Evolutionary conservation across 345 rosid species (phyloP), one percentile per base, ranked within the genome.

Genomic region (Theobroma cacao): DNA sequence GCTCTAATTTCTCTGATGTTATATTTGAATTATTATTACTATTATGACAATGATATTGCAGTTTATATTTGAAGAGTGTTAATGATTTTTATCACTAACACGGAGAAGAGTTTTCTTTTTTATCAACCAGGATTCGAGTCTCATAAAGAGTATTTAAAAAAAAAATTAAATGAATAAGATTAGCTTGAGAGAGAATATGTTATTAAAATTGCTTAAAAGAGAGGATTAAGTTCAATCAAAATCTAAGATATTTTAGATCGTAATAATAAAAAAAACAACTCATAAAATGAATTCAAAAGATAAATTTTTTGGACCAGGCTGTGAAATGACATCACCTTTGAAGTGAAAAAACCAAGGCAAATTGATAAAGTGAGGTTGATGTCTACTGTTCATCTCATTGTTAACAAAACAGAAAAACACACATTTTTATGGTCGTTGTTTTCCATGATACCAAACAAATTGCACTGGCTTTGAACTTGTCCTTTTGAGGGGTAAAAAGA

Each of bases 1-100:
- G 55, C 33, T 58, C 33, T 33, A 30, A 36, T 52, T 45, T 70
- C 36, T 31, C 30, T 22, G 50, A 53, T 77, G 80, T 80, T 83
- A 40, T 36, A 62, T 75, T 69, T 66, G 76, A 55, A 74, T 36
- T 58, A 41, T 48, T 41, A 41, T 7, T 41, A 41, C 10, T 5
- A 41, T 41, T 62, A 58, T 24, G 53, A 38, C 71, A 59, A 12
- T 26, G 61, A 48, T 67, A 18, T 66, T 41, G 75, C 40, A 64
- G 52, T 47, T 74, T 65, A 58, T 78, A 20, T 38, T 36, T 65
- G 8, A 65, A 9, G 48, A 38, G 71, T 65, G 30, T n/a, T 64
- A 8, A 64, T 36, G 28, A 36, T 64, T 45, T 33, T 64, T 33
- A 38, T 7, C 28, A 36, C 26, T 64, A 36, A 33, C 15, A 4